phyloP scores from a whole-genome alignment of 1,284 basidiomycete species.

The Tausonia pullulans region DNA sequence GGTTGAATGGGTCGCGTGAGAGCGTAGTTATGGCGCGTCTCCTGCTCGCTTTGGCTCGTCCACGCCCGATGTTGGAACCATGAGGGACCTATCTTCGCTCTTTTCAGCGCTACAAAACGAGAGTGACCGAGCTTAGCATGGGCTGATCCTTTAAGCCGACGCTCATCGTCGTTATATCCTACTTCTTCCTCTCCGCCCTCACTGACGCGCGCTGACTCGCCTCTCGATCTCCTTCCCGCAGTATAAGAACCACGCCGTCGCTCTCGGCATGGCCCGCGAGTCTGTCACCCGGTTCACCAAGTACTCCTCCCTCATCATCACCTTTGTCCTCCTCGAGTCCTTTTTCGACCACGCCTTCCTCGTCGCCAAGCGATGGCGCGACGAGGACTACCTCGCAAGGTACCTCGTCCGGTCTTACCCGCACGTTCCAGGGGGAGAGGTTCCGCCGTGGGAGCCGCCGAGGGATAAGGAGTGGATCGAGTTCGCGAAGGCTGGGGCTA shows the following conservation, averaged over 20 bases:
- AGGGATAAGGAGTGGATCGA: not conserved
- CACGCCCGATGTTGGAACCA: too few species aligned
- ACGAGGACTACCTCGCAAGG: too few species aligned
- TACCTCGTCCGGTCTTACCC: not conserved
- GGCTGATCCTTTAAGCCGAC: too few species aligned
- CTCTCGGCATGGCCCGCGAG: not conserved
- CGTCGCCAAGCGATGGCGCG: not conserved
- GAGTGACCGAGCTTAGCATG: too few species aligned
- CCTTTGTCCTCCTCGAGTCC: slow-evolving; percentile 2
- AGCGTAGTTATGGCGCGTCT: too few species aligned
- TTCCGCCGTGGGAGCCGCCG: not conserved
- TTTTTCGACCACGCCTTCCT: not conserved
- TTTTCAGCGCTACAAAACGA: too few species aligned
- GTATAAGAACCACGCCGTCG: slow-evolving; percentile 6
- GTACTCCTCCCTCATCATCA: not conserved
- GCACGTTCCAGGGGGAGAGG: not conserved
- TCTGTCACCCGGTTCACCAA: not conserved
- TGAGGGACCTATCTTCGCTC: too few species aligned
- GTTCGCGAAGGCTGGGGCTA: not conserved
- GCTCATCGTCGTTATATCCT: not conserved
- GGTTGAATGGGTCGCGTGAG: too few species aligned
- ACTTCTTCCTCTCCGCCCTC: not conserved
- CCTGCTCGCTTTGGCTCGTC: too few species aligned
- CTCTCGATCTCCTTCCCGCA: not conserved
- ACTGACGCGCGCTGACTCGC: not conserved